Evolutionary conservation across 1,284 basidiomycete genomes (phyloP), one percentile per base, ranked within the genome.

Genomic region (Puccinia sorghi): DNA sequence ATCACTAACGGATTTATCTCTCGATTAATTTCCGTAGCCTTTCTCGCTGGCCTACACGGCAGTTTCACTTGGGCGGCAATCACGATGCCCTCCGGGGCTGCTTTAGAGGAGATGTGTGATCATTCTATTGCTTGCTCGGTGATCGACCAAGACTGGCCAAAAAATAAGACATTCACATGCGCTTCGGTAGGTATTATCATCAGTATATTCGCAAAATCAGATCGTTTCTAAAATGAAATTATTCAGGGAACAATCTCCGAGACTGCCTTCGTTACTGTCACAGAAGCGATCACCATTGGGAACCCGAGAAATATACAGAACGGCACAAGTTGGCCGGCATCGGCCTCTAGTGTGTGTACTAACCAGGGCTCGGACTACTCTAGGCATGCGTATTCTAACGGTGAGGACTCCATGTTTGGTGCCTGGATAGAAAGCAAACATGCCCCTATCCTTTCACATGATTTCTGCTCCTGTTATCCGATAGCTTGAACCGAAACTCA

Each of bases 31-130:
- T 46, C 22, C 17, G 4, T 43, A 37, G 61, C 61, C 5, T 64
- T 64, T 1, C 11, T 64, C 11, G 12, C n/a, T 22, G n/a, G 9
- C 61, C 22, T 13, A 9, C 22, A 20, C 43, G 17, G n/a, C 20
- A 64, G 11, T 9, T 11, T 43, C 43, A 43, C 61, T n/a, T 64
- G 61, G 61, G 61, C 61, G 22, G 56, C 25, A 27, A 64, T 22
- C 43, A 8, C 43, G 20, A 64, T 64, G 61, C 61, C 61, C 3
- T n/a, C 3, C 20, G 61, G 39, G 22, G 61, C 61, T 22, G 61
- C n/a, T 64, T 64, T 64, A 32, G 32, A 32, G 32, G 39, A 43
- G n/a, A 46, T 64, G 39, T 64, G 61, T 17, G 39, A 64, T 32
- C 32, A 4, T 46, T 41, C 61, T 25, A 27, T 64, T n/a, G 61